A percentile compares a stretch with the other conserved stretches of the same genome.
phyloP scores from a whole-genome alignment of 495 filamentous ascomycete genomes.

The Neurospora sp. region DNA sequence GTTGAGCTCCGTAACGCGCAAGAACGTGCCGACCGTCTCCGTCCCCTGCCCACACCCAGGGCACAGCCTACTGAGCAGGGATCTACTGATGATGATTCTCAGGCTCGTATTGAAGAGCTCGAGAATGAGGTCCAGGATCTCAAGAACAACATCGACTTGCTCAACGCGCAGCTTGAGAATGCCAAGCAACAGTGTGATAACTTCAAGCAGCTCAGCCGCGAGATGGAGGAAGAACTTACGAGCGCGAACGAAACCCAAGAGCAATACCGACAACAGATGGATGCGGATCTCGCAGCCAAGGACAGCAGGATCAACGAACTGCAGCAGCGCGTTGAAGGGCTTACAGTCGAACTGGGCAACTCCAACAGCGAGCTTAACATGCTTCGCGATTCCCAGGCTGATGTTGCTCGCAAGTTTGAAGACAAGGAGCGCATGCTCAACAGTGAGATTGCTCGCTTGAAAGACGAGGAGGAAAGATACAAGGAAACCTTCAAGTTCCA shows the following conservation, averaged over 20 bases:
- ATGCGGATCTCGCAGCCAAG: conserved; percentile 60
- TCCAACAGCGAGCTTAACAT: conserved; percentile 71
- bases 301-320: conserved; percentile 67
- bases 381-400: conserved; percentile 66
- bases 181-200: conserved; percentile 71
- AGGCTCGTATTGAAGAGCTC: conserved; percentile 76
- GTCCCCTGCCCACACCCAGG: conserved; percentile 57
- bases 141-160: conserved; percentile 68
- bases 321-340: conserved; percentile 69
- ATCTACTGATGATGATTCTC: conserved; percentile 35
- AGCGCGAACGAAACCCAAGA: conserved; percentile 72
- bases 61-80: conserved; percentile 35
- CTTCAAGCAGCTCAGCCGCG: conserved; percentile 80
- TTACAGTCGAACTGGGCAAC: conserved; percentile 65
- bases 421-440: conserved; percentile 71
- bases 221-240: conserved; percentile 78
- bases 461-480: conserved; percentile 76
- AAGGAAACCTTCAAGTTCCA: conserved; percentile 66
- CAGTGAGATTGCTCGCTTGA: conserved; percentile 67
- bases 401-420: conserved; percentile 58
- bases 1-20: conserved; percentile 81
- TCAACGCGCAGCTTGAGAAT: conserved; percentile 65
- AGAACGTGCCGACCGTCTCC: conserved; percentile 70
- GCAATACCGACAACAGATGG: conserved; percentile 77
- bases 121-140: conserved; percentile 73